phyloP scores from a whole-genome alignment of 1,139 yeast species.

The Yamadazyma pseudoaaseri region DNA sequence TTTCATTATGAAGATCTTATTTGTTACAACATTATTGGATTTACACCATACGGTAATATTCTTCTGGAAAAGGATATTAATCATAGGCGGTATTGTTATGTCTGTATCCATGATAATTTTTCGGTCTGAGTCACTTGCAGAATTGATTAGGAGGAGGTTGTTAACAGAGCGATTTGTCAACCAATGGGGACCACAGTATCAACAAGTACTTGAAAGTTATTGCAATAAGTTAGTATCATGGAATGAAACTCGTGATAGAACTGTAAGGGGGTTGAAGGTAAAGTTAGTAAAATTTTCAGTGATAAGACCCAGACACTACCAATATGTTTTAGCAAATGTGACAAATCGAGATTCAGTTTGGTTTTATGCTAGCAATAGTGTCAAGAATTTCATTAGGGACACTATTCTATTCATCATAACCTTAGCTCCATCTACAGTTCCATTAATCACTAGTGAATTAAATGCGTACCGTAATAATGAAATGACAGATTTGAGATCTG shows the following conservation, averaged over 20 bases:
- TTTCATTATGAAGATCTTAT: not conserved
- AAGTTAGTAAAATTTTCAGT: constrained; percentile 19
- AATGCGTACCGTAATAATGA: constrained; percentile 21
- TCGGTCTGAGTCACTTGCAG: not conserved
- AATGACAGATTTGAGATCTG: constrained; percentile 16
- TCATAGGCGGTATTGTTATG: not conserved
- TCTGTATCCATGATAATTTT: not conserved
- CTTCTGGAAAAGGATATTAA: not conserved
- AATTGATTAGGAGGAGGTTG: not conserved
- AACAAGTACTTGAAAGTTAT: too few species aligned
- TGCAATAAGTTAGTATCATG: not conserved
- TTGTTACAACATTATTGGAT: not conserved
- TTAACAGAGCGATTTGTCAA: not conserved
- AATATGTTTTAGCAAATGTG: constrained; percentile 17
- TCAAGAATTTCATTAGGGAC: constrained; percentile 22
- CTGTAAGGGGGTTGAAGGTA: constrained; percentile 7
- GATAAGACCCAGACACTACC: constrained; percentile 24
- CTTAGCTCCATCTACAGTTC: constrained; percentile 20
- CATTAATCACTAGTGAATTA: constrained; percentile 14
- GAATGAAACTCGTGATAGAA: constrained; percentile 3
- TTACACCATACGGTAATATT: not conserved
- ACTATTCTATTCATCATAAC: constrained; percentile 19
- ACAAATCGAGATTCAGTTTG: constrained; percentile 10
- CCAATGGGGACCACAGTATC: not conserved
- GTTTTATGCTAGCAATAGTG: constrained; percentile 13